A percentile compares a stretch with the other conserved stretches of the same genome.
Evolutionary conservation across 1,139 yeast genomes (phyloP).

Genomic region (Hyphopichia khmerensis): DNA sequence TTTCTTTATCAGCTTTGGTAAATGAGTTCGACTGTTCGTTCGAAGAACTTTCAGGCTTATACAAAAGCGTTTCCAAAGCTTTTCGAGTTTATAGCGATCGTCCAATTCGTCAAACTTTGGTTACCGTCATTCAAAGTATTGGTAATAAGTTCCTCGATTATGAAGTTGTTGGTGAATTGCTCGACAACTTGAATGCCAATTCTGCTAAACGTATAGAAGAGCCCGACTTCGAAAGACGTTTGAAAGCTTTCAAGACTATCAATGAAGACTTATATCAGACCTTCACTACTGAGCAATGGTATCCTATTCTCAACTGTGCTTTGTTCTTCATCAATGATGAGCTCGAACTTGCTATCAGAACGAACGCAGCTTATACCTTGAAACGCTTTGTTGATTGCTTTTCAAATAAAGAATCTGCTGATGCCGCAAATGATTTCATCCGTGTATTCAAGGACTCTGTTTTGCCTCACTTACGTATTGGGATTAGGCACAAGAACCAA

Average conservation of each 20-base stretch:
- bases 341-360: conserved; percentile 77
- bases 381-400: conserved; percentile 65
- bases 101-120: conserved; percentile 59
- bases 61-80: conserved; percentile 55
- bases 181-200: conserved; percentile 69
- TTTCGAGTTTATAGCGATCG: conserved; percentile 60
- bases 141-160: conserved; percentile 53
- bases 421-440: conserved; percentile 36
- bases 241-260: conserved; percentile 64
- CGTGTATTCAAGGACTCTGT: conserved; percentile 53
- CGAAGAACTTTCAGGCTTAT: conserved; percentile 54
- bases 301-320: conserved; percentile 68
- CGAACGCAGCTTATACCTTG: conserved; percentile 70
- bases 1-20: conserved; percentile 56
- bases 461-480: conserved; percentile 66
- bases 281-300: conserved; percentile 66
- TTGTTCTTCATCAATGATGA: conserved; percentile 75
- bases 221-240: conserved; percentile 75
- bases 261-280: conserved; percentile 53
- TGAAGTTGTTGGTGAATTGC: conserved; percentile 45
- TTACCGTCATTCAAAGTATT: conserved; percentile 57
- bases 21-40: conserved; percentile 53
- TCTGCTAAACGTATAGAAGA: conserved; percentile 63
- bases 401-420: conserved; percentile 30
- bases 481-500: conserved; percentile 63